Percentiles rank a stretch among this genome's conserved stretches.
These are phyloP conservation scores for Ophiocordyceps camponoti-floridani DNA, from an alignment of 2,329 filamentous ascomycete species.

Conservation along the genomic window DNA sequence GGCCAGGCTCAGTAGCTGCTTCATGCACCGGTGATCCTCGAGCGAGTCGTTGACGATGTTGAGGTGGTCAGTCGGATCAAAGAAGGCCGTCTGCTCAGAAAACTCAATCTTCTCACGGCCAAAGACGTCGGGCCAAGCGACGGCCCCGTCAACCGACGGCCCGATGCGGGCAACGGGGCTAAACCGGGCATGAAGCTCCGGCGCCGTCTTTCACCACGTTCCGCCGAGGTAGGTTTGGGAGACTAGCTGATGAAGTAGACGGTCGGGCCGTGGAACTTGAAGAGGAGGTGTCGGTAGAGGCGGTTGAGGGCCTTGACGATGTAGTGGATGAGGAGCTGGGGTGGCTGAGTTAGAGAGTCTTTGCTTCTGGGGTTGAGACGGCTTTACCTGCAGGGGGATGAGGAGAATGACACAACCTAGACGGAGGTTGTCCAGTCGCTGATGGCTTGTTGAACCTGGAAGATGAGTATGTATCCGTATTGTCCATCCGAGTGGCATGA, in stretches of 20 bases:
- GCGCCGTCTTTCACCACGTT: background rate
- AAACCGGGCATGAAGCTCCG: conserved; percentile 8
- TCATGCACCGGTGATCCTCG: conserved; percentile 3
- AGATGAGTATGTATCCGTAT: too few relatives aligned
- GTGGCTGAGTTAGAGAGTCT: background rate
- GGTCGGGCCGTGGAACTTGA: background rate
- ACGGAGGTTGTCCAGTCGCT: too few relatives aligned
- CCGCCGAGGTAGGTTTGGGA: background rate
- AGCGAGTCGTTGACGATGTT: conserved; percentile 2
- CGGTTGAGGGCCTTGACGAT: background rate
- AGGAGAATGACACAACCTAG: too few relatives aligned
- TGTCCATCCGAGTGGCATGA: too few relatives aligned
- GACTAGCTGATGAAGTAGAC: background rate
- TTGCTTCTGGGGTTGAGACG: background rate
- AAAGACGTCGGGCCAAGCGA: conserved; percentile 17
- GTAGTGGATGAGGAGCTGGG: background rate
- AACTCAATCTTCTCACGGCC: conserved; percentile 6
- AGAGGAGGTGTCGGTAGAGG: background rate
- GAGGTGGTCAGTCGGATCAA: conserved; percentile 1
- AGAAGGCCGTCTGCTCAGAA: background rate
- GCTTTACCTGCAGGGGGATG: background rate
- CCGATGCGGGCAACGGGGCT: conserved; percentile 19
- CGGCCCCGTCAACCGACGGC: conserved; percentile 15
- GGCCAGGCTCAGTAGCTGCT: conserved; percentile 10
- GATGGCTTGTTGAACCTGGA: too few relatives aligned